These are phyloP conservation scores for Cyclocybe cylindracea DNA, from an alignment of 768 basidiomycete species.

Conservation along the genomic window DNA sequence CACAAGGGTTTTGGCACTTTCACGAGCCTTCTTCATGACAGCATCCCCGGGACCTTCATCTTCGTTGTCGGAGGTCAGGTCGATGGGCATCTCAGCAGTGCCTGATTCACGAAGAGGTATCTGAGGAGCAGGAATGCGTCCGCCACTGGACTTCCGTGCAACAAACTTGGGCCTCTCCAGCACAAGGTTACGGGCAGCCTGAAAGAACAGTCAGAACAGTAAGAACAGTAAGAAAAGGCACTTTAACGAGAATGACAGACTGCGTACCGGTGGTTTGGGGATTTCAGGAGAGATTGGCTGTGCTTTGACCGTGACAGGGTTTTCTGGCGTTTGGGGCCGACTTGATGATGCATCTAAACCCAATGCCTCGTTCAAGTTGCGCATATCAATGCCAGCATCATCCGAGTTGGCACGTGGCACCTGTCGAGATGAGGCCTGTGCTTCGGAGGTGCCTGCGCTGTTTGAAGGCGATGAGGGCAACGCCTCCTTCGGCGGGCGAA, in stretches of 20 bases:
- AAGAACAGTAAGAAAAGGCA: not conserved
- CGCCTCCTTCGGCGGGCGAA: too few species aligned
- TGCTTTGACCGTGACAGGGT: not conserved
- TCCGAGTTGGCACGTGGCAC: not conserved
- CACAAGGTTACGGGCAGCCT: not conserved
- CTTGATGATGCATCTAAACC: not conserved
- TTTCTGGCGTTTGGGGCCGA: not conserved
- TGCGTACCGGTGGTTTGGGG: not conserved
- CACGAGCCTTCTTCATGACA: too few species aligned
- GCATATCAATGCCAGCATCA: not conserved
- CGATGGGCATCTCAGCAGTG: constrained; percentile 2
- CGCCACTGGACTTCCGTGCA: not conserved
- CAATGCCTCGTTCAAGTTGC: not conserved
- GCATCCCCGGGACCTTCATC: not conserved
- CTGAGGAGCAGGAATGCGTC: too few species aligned
- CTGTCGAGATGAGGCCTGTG: not conserved
- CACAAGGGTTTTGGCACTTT: not conserved
- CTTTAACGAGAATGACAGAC: not conserved
- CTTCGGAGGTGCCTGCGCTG: not conserved
- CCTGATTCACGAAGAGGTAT: not conserved
- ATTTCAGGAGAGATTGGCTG: constrained; percentile 6
- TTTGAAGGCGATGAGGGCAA: not conserved
- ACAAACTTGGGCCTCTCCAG: not conserved
- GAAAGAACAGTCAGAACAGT: not conserved
- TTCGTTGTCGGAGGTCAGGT: constrained; percentile 7